Conservation (phyloP, 441 rosid species). For the Syzygium syzygioides region DNA sequence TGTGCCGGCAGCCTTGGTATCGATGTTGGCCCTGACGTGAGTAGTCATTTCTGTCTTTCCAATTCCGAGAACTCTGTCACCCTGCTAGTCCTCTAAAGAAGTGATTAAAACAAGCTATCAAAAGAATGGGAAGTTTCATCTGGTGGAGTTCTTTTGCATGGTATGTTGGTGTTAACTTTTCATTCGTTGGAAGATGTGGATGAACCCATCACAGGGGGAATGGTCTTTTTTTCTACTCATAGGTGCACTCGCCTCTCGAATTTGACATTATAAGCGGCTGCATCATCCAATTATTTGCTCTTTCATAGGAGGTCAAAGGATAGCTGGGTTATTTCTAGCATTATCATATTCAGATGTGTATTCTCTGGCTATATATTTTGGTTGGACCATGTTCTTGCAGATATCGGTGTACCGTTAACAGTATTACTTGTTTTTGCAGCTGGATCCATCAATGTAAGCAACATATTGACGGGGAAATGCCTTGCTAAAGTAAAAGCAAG, state of each 20-base stretch:
- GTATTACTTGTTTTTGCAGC: background rate
- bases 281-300: background rate
- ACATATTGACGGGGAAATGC: constrained; percentile 16
- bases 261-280: background rate
- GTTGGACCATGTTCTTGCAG: background rate
- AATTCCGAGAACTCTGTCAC: background rate
- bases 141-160: background rate
- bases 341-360: background rate
- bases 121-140: background rate
- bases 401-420: background rate
- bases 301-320: background rate
- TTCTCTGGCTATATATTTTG: background rate
- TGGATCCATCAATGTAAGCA: constrained; percentile 12
- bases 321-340: background rate
- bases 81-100: background rate
- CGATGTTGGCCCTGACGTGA: background rate
- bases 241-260: background rate
- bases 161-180: background rate
- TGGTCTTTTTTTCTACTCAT: background rate
- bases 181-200: background rate
- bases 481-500: constrained; percentile 8
- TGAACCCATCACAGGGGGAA: background rate
- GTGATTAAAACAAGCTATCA: background rate
- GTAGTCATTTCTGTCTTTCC: background rate
- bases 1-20: background rate